These are phyloP conservation scores for Phytophthora quininea DNA, from an alignment of 352 stramenopile species.

Conservation along the genomic window DNA sequence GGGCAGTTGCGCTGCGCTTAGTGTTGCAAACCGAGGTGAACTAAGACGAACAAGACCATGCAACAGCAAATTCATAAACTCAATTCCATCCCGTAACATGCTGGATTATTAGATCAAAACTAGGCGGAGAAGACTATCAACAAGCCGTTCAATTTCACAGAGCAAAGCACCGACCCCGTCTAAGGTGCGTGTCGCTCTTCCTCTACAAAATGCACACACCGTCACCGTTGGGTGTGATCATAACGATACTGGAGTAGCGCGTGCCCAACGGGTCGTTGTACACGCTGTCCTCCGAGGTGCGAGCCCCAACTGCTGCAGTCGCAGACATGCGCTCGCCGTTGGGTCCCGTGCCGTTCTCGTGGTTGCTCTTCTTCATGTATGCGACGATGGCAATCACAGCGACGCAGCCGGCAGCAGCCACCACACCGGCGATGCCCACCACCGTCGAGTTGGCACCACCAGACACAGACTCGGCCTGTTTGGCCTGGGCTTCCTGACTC, in stretches of 20 bases:
- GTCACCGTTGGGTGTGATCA: slow-evolving; percentile 85
- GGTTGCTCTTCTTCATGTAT: slow-evolving; percentile 54
- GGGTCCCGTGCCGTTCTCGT: slow-evolving; percentile 27
- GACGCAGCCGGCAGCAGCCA: slow-evolving; percentile 39
- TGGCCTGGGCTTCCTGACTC: slow-evolving; percentile 54
- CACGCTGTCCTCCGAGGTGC: slow-evolving; percentile 61
- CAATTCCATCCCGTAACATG: slow-evolving; percentile 20
- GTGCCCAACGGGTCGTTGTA: slow-evolving; percentile 80
- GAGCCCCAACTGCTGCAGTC: slow-evolving; percentile 43
- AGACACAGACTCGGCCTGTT: slow-evolving; percentile 40
- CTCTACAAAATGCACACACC: slow-evolving; percentile 81
- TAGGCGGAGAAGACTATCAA: slow-evolving; percentile 31
- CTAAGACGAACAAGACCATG: neutral
- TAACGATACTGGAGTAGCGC: slow-evolving; percentile 87
- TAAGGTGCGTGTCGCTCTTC: slow-evolving; percentile 7
- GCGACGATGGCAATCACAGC: slow-evolving; percentile 60
- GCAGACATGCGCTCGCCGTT: slow-evolving; percentile 41
- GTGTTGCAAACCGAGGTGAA: slow-evolving; percentile 8
- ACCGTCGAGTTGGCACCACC: slow-evolving; percentile 17
- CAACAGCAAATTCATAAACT: slow-evolving; percentile 9
- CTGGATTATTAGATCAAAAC: slow-evolving; percentile 40
- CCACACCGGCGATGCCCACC: slow-evolving; percentile 15
- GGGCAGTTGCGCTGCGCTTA: slow-evolving; percentile 46
- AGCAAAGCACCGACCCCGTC: slow-evolving; percentile 9
- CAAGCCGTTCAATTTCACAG: slow-evolving; percentile 35